A percentile compares a stretch with the other conserved stretches of the same genome.
Conservation (phyloP, 2,329 filamentous ascomycete species). For the Colletotrichum sp. region DNA sequence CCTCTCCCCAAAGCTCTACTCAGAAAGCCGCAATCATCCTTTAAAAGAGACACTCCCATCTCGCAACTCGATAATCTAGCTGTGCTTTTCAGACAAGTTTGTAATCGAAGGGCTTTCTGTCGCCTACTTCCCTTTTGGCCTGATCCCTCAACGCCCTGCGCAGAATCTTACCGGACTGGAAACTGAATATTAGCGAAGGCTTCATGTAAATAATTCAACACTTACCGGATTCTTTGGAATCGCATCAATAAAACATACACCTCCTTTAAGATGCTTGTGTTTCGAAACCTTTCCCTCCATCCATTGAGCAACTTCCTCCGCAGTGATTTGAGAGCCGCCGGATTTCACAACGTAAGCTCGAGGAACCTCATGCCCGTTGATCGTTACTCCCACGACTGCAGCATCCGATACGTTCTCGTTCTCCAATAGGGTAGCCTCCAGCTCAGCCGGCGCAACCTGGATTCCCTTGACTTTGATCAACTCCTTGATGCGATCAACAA, state of each 20-base stretch:
- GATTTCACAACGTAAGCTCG: not conserved
- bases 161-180: not conserved
- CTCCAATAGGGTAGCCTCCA: not conserved
- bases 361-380: not conserved
- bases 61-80: accelerated
- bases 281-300: not conserved
- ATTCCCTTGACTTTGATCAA: not conserved
- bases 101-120: not conserved
- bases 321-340: not conserved
- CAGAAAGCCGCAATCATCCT: not conserved
- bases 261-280: not conserved
- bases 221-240: not conserved
- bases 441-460: not conserved
- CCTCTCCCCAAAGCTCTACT: not conserved
- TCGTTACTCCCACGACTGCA: not conserved
- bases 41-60: accelerated
- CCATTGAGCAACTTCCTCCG: not conserved
- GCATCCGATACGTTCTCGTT: not conserved
- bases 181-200: not conserved
- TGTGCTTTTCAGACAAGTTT: not conserved
- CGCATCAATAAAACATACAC: not conserved
- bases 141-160: not conserved
- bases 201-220: not conserved
- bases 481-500: not conserved
- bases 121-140: not conserved